Percentiles rank a stretch among this genome's conserved stretches.
These are phyloP conservation scores for Podospora sp. DNA, from an alignment of 495 filamentous ascomycete genomes.

Conservation along the genomic window DNA sequence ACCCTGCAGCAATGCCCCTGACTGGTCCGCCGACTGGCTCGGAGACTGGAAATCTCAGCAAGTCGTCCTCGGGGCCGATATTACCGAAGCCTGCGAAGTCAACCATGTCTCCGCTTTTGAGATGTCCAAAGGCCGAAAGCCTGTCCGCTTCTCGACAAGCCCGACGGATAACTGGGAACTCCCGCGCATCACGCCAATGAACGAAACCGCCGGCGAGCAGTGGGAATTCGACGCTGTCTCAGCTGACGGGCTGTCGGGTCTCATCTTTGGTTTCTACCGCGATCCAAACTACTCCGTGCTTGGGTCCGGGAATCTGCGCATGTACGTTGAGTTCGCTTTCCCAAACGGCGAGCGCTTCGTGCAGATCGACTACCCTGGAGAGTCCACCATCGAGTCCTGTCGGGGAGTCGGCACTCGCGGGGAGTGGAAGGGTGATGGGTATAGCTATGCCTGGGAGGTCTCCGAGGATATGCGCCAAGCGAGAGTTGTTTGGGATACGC, in stretches of 20 bases:
- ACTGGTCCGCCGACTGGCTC: background rate
- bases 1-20: background rate
- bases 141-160: constrained; percentile 15
- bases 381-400: constrained; percentile 17
- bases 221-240: constrained; percentile 22
- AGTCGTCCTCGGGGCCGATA: constrained; percentile 1
- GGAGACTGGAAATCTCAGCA: constrained; percentile 8
- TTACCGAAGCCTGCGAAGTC: constrained; percentile 11
- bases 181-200: constrained; percentile 16
- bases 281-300: constrained; percentile 20
- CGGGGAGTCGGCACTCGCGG: constrained; percentile 17
- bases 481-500: constrained; percentile 5
- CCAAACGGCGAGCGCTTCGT: constrained; percentile 16
- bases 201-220: constrained; percentile 20
- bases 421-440: constrained; percentile 12
- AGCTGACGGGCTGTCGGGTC: constrained; percentile 12
- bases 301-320: constrained; percentile 14
- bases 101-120: constrained; percentile 16
- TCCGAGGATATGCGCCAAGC: constrained; percentile 13
- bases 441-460: constrained; percentile 17
- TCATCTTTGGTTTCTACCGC: constrained; percentile 22
- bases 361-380: constrained; percentile 17
- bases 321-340: constrained; percentile 20
- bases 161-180: constrained; percentile 17
- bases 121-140: constrained; percentile 19